These are phyloP conservation scores for Viola odorata DNA, from an alignment of 345 rosid species.

Conservation along the genomic window DNA sequence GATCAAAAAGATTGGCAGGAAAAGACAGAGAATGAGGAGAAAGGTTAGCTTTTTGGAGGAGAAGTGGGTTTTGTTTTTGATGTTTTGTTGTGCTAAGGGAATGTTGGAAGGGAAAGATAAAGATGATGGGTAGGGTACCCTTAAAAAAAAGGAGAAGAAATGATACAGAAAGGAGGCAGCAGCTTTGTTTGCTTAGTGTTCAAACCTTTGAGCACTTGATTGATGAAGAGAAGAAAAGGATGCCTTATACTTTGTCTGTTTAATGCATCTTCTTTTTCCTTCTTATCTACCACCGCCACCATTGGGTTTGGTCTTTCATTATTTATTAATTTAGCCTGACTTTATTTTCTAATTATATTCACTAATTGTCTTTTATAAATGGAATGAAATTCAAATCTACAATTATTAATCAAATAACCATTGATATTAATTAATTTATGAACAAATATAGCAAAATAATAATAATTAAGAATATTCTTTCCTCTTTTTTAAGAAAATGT, in stretches of 20 bases:
- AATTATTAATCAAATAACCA: too few relatives aligned
- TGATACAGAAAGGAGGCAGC: conserved; percentile 7
- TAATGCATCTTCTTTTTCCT: conserved; percentile 17
- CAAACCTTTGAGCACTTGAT: conserved; percentile 26
- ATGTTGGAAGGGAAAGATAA: conserved; percentile 5
- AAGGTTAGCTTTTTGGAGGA: conserved; percentile 12
- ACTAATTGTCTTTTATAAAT: too few relatives aligned
- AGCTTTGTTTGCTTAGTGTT: conserved; percentile 32
- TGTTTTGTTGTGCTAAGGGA: conserved; percentile 3
- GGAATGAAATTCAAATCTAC: too few relatives aligned
- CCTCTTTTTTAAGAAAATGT: too few relatives aligned
- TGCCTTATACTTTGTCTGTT: conserved; percentile 20
- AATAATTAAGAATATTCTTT: too few relatives aligned
- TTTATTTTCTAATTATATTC: not conserved
- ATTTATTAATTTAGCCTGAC: conserved; percentile 4
- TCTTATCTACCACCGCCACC: not conserved
- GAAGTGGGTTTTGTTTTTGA: not conserved
- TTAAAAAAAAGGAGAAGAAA: not conserved
- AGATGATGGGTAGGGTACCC: conserved; percentile 6
- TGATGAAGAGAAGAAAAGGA: conserved; percentile 45
- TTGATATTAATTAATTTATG: too few relatives aligned
- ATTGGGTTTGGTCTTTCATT: conserved; percentile 9
- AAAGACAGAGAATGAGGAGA: conserved; percentile 11
- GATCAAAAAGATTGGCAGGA: conserved; percentile 17
- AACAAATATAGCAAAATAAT: too few relatives aligned